A percentile compares a stretch with the other conserved stretches of the same genome.
phyloP scores from a whole-genome alignment of 192 early-diverging fungal species.

The Rhizophagus prolifer region DNA sequence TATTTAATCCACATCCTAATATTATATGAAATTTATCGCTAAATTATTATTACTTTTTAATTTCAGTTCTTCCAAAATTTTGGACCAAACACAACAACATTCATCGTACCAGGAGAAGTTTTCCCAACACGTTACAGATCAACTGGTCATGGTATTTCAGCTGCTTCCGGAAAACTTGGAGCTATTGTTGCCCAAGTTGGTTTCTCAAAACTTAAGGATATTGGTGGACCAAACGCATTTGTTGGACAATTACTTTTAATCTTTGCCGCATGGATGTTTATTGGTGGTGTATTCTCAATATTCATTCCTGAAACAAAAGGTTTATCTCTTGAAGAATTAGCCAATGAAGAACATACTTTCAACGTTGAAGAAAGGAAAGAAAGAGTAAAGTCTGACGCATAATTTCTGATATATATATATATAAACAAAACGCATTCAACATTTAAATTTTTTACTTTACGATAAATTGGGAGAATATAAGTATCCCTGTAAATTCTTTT shows the following conservation, averaged over 20 bases:
- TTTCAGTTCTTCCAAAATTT: conserved; percentile 83
- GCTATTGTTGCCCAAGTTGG: conserved; percentile 75
- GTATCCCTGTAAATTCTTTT: too few species aligned
- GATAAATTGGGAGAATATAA: too few species aligned
- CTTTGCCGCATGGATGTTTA: conserved; percentile 74
- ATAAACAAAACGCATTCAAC: too few species aligned
- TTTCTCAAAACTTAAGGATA: conserved; percentile 69
- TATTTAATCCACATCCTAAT: too few species aligned
- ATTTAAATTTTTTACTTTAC: too few species aligned
- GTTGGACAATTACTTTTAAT: conserved; percentile 64
- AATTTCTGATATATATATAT: too few species aligned
- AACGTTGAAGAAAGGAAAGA: too few species aligned
- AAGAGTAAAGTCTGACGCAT: too few species aligned
- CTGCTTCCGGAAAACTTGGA: conserved; percentile 77
- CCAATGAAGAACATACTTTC: conserved; percentile 35
- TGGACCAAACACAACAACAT: conserved; percentile 92
- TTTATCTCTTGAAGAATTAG: conserved; percentile 71
- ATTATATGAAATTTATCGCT: too few species aligned
- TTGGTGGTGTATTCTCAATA: conserved; percentile 63
- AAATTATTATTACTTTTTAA: conserved; percentile 34
- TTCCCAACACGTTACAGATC: conserved; percentile 83
- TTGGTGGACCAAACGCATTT: conserved; percentile 63
- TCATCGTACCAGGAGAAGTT: conserved; percentile 79
- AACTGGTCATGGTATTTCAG: conserved; percentile 79
- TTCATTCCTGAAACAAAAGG: conserved; percentile 80